Evolutionary conservation across 768 basidiomycete genomes (phyloP), one percentile per base, ranked within the genome.

Genomic region (Sporobolomyces phaffii): DNA sequence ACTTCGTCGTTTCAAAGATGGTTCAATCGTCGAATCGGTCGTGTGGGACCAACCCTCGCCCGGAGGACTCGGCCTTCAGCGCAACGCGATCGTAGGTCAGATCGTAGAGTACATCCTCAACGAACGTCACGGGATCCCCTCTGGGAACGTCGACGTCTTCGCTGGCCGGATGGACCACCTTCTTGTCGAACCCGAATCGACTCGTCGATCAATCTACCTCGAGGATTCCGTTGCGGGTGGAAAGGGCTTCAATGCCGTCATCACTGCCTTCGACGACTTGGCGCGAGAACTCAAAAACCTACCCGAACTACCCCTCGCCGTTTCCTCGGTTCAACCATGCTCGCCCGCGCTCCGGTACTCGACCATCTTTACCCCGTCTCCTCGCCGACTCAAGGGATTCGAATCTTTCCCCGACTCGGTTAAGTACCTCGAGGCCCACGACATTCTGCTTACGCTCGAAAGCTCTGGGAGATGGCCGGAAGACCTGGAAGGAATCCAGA

Each of bases 381-480:
- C 92, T 0, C 75, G 91, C 10, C 82, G 88, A 9, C 22, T 81
- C 8, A 74, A 73, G 33, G 51, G 69, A 20, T 69, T 67, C 40
- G 66, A 64, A 22, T 49, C 56, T 5, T 63, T 48, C 31, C 49
- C 65, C 26, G 62, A 61, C 10, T 41, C 68, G 26, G 56, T 33
- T 57, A 65, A 63, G 58, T 88, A 87, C 75, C 75, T 87, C 17
- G 83, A 86, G 0, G 81, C 84, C 4, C 87, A 91, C 69, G 84
- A 88, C 18, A 79, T 91, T 52, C 77, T 91, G 28, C 78, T 98
- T 36, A 88, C 93, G 76, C 96, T 97, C 73, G 94, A 98, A 76
- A 88, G 87, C 68, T 94, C 91, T 0, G 85, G 87, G 0, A 84
- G 84, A 68, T 99, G 96, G 96, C 94, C 96, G 0, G 93, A 98